Percentiles rank a stretch among this genome's conserved stretches.
Conservation (phyloP, 2,329 filamentous ascomycete species). For the Dothideomycetes sp. region DNA sequence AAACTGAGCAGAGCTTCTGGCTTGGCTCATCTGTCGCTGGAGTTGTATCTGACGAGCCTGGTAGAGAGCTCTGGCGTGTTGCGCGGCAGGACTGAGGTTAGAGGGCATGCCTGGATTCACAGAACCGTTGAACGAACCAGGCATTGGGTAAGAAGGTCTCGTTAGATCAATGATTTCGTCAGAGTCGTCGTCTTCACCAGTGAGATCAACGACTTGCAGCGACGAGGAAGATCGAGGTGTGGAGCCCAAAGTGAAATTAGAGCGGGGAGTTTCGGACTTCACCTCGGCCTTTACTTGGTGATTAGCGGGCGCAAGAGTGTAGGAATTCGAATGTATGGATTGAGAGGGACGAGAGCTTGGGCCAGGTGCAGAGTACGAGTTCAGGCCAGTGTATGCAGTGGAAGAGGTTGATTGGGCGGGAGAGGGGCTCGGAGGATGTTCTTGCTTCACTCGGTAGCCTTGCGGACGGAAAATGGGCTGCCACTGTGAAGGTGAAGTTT, state of each 20-base stretch:
- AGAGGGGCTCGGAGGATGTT: background rate
- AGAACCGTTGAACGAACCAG: background rate
- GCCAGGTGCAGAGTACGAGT: too few relatives aligned
- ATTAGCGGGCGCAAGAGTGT: background rate
- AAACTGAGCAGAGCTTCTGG: too few relatives aligned
- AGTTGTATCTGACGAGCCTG: background rate
- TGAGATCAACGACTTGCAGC: constrained; percentile 19
- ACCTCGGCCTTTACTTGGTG: constrained; percentile 1
- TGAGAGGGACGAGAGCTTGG: background rate
- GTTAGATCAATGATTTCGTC: constrained; percentile 9
- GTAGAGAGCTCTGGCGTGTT: background rate
- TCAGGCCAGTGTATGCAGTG: constrained; percentile 2
- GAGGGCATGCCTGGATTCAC: background rate
- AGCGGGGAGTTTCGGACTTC: constrained; percentile 7
- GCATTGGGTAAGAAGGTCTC: background rate
- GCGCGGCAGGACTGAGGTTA: background rate
- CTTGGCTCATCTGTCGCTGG: background rate
- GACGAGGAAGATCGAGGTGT: constrained; percentile 9
- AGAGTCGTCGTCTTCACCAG: constrained; percentile 18
- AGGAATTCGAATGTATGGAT: background rate
- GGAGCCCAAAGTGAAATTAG: constrained; percentile 12
- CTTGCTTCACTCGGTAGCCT: background rate
- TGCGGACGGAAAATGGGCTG: background rate
- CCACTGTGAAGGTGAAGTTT: constrained; percentile 4
- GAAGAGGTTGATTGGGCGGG: background rate